These are phyloP conservation scores for Dioszegia aurantiaca DNA, from an alignment of 768 basidiomycete species.

Conservation along the genomic window DNA sequence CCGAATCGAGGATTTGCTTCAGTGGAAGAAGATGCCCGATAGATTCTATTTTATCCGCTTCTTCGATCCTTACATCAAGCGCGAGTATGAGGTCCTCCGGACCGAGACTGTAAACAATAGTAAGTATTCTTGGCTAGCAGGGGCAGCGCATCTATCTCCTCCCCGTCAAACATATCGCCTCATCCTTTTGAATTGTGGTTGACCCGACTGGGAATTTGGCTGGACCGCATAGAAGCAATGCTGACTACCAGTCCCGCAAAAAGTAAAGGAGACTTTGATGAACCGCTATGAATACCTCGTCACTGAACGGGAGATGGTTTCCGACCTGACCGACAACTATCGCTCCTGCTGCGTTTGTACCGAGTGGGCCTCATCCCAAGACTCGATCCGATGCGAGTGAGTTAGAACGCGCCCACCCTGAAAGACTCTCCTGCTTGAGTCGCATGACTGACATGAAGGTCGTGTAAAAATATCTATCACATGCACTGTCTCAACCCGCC, in stretches of 20 bases:
- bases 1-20: constrained; percentile 86
- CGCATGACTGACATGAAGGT: constrained; percentile 20
- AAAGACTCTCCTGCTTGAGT: too few species aligned
- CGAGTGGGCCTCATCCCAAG: constrained; percentile 85
- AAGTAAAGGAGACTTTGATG: constrained; percentile 72
- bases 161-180: too few species aligned
- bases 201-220: too few species aligned
- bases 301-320: constrained; percentile 87
- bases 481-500: constrained; percentile 93
- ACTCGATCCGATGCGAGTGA: constrained; percentile 51
- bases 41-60: constrained; percentile 93
- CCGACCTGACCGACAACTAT: constrained; percentile 80
- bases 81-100: constrained; percentile 93
- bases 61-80: constrained; percentile 97
- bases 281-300: constrained; percentile 91
- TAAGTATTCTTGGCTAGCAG: constrained; percentile 56
- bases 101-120: constrained; percentile 82
- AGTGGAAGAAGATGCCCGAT: constrained; percentile 91
- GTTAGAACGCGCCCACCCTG: too few species aligned
- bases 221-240: too few species aligned
- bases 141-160: too few species aligned
- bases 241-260: constrained; percentile 64
- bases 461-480: constrained; percentile 88
- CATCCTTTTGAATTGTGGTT: too few species aligned
- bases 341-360: constrained; percentile 82